phyloP scores from a whole-genome alignment of 306 rosid genomes.

The Citrullus amarus region DNA sequence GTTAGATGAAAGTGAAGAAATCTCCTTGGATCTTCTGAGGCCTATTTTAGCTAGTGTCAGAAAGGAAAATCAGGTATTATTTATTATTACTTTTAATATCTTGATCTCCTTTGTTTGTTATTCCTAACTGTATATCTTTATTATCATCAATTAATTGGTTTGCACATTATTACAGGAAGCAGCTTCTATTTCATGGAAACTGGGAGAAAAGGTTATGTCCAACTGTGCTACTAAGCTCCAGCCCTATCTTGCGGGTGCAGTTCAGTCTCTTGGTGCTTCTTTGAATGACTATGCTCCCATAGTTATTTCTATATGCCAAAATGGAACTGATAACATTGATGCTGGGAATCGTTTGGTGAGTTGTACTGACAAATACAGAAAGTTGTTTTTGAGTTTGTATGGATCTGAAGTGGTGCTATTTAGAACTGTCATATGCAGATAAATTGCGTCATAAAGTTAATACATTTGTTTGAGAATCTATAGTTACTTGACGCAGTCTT shows the following conservation, averaged over 20 bases:
- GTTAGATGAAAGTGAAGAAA: slow-evolving; percentile 53
- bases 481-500: not conserved
- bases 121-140: not conserved
- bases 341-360: slow-evolving; percentile 22
- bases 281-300: slow-evolving; percentile 34
- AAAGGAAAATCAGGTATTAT: slow-evolving; percentile 51
- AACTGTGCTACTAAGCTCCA: slow-evolving; percentile 50
- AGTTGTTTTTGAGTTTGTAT: not conserved
- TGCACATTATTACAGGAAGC: slow-evolving; percentile 31
- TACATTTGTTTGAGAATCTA: not conserved
- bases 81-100: not conserved
- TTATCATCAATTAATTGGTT: slow-evolving; percentile 11
- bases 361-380: slow-evolving; percentile 6
- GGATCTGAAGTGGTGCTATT: not conserved
- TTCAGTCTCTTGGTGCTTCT: slow-evolving; percentile 31
- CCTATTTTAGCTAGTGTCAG: slow-evolving; percentile 40
- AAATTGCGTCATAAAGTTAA: not conserved
- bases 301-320: slow-evolving; percentile 38
- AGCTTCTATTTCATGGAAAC: slow-evolving; percentile 45
- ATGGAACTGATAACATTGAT: slow-evolving; percentile 9
- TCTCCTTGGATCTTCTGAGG: slow-evolving; percentile 44
- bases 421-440: not conserved
- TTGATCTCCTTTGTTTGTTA: not conserved
- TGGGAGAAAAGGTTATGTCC: slow-evolving; percentile 50
- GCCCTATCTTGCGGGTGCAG: slow-evolving; percentile 37